These are phyloP conservation scores for Plectranthus barbatus DNA, from an alignment of 257 asterid genomes.

Conservation along the genomic window DNA sequence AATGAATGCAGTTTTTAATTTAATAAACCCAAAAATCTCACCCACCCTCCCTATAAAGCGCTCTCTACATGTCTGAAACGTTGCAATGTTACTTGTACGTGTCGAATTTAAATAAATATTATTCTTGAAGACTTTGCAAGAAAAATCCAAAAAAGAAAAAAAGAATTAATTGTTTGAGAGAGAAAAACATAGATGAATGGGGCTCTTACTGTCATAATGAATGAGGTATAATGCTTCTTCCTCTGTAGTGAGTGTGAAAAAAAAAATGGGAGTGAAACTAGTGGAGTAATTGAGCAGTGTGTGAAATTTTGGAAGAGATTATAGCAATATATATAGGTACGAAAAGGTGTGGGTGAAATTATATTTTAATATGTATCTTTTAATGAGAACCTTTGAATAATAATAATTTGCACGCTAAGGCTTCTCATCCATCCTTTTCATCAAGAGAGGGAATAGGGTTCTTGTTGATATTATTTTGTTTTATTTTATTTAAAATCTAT, in stretches of 20 bases:
- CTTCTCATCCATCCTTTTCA: conserved; percentile 52
- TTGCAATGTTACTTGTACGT: background rate
- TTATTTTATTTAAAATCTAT: background rate
- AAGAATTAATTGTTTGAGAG: no score
- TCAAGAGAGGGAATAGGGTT: conserved; percentile 45
- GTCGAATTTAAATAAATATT: background rate
- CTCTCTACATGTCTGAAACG: background rate
- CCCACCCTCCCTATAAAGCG: background rate
- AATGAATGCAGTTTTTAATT: background rate
- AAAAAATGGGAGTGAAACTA: background rate
- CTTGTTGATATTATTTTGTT: conserved; percentile 17
- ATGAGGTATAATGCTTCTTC: background rate
- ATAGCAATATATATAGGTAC: no score
- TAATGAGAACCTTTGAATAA: conserved; percentile 44
- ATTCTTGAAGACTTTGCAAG: no score
- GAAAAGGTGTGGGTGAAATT: background rate
- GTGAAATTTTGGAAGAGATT: conserved; percentile 10
- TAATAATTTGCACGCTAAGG: conserved; percentile 20
- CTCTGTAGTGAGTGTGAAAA: no score
- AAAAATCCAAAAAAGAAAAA: no score
- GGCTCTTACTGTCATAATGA: conserved; percentile 25
- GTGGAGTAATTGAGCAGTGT: background rate
- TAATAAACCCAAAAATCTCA: background rate
- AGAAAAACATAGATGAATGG: no score
- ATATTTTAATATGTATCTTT: conserved; percentile 27